Conservation (phyloP, 768 basidiomycete genomes). For the Mycena epipterygia region DNA sequence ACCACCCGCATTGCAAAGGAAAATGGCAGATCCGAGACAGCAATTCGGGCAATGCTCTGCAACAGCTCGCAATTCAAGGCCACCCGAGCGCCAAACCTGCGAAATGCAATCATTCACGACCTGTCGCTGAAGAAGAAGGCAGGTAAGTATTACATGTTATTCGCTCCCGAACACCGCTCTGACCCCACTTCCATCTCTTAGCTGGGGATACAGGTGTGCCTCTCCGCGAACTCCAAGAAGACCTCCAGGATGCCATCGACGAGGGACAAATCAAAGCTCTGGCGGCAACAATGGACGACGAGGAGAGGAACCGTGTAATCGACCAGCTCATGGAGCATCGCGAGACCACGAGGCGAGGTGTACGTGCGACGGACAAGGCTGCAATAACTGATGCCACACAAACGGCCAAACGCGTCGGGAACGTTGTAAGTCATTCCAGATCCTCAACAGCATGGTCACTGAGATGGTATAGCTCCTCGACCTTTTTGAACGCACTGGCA, state of each 20-base stretch:
- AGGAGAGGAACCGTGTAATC: background rate
- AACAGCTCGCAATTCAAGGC: background rate
- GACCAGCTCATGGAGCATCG: background rate
- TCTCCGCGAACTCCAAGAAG: background rate
- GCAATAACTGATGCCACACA: background rate
- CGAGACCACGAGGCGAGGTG: background rate
- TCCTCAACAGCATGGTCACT: background rate
- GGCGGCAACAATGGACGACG: background rate
- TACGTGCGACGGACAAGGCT: background rate
- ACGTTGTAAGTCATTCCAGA: background rate
- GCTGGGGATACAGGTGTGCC: background rate
- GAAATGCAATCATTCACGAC: background rate
- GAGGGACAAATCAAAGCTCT: background rate
- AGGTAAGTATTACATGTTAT: background rate
- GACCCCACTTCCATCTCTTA: background rate
- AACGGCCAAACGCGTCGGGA: background rate
- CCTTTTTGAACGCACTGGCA: background rate
- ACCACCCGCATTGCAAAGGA: background rate
- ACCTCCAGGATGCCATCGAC: background rate
- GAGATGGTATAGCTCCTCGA: background rate
- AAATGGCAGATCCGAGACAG: background rate
- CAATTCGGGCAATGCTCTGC: background rate
- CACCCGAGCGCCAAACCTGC: background rate
- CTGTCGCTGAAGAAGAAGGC: background rate
- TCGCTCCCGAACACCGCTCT: too few species aligned